phyloP scores from a whole-genome alignment of 768 basidiomycete genomes.

The Naganishia antarctica region DNA sequence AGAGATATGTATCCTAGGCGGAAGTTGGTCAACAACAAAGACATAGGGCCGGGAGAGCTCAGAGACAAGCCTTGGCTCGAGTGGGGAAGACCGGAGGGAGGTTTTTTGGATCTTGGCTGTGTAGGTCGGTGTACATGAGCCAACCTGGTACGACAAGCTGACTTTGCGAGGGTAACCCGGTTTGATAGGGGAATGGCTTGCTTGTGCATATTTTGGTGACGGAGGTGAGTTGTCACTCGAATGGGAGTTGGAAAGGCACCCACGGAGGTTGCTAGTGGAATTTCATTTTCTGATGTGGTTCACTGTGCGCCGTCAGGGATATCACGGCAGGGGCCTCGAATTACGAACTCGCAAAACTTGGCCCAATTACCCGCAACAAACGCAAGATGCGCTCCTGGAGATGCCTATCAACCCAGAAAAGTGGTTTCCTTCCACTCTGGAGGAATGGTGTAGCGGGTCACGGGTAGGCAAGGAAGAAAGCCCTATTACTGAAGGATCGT shows the following conservation, averaged over 20 bases:
- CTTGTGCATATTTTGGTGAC: constrained; percentile 77
- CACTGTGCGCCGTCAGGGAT: constrained; percentile 55
- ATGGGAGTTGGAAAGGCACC: constrained; percentile 3
- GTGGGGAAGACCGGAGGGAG: constrained; percentile 75
- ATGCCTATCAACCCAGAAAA: constrained; percentile 64
- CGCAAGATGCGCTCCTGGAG: constrained; percentile 62
- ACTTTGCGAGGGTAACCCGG: background rate
- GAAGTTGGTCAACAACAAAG: background rate
- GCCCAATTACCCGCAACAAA: constrained; percentile 65
- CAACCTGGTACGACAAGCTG: background rate
- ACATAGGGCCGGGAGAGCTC: constrained; percentile 25
- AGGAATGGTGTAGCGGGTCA: constrained; percentile 37
- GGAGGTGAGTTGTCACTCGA: constrained; percentile 52
- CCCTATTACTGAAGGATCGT: constrained; percentile 55
- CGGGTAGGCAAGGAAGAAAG: constrained; percentile 37
- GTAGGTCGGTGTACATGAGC: constrained; percentile 33
- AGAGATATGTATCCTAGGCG: constrained; percentile 59
- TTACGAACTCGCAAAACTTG: constrained; percentile 79
- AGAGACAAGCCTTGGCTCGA: constrained; percentile 57
- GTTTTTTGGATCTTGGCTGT: constrained; percentile 85
- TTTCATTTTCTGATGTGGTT: background rate
- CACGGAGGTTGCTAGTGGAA: too few species aligned
- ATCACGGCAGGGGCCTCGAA: constrained; percentile 76
- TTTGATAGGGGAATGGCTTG: constrained; percentile 76
- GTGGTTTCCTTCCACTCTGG: constrained; percentile 45